Evolutionary conservation across 176 grass and related monocot genomes (phyloP).

Genomic region (Coix lacrymajobi): DNA sequence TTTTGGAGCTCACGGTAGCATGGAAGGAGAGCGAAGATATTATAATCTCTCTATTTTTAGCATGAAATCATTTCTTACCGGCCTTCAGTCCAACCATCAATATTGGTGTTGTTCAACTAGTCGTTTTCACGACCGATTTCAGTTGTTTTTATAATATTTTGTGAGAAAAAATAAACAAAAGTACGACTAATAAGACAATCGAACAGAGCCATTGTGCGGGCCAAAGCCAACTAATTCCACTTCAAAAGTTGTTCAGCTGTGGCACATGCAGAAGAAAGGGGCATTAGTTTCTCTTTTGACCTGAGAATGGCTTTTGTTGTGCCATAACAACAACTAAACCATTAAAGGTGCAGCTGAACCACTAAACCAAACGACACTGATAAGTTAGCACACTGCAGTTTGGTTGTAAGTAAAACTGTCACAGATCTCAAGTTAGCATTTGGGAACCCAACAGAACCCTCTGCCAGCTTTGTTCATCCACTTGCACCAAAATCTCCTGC

Average conservation of each 20-base stretch:
- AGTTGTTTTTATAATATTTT: too few species aligned
- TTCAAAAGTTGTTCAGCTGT: neutral
- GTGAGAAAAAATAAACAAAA: too few species aligned
- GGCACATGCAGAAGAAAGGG: neutral
- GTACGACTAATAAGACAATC: too few species aligned
- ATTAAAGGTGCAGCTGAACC: neutral
- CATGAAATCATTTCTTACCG: too few species aligned
- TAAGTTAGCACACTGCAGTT: neutral
- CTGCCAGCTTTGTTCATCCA: neutral
- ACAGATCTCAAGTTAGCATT: neutral
- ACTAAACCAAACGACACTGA: neutral
- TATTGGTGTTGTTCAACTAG: too few species aligned
- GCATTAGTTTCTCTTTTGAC: neutral
- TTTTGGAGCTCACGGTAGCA: neutral
- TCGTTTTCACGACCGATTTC: too few species aligned
- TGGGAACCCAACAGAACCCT: neutral
- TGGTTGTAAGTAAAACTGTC: neutral
- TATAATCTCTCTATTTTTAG: too few species aligned
- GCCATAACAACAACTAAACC: neutral
- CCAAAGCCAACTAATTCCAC: neutral
- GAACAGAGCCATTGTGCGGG: too few species aligned
- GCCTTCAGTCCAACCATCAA: neutral
- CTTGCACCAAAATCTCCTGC: conserved; percentile 7
- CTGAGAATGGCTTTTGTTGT: neutral
- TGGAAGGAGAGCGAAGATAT: neutral